These are phyloP conservation scores for Tetrahymena thermophila DNA, from an alignment of 73 alveolate genomes.

Conservation along the genomic window DNA sequence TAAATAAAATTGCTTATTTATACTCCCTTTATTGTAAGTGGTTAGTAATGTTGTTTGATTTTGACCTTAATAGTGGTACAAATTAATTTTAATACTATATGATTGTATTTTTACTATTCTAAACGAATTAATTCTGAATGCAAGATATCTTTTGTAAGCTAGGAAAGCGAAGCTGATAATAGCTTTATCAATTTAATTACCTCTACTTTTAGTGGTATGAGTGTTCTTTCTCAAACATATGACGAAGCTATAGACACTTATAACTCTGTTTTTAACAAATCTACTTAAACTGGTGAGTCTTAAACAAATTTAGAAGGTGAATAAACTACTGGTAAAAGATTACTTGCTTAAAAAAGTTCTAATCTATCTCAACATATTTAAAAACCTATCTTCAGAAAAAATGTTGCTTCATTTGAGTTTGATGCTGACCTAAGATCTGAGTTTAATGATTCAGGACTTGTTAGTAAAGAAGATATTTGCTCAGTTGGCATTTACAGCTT, in stretches of 20 bases:
- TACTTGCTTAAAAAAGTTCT: neutral
- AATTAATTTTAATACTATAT: too few relatives aligned
- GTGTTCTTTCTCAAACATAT: neutral
- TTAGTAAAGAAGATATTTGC: neutral
- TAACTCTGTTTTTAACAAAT: neutral
- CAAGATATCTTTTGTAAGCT: neutral
- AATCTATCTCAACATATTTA: neutral
- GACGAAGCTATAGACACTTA: neutral
- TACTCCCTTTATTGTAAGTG: too few relatives aligned
- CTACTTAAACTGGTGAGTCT: neutral
- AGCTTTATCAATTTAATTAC: neutral
- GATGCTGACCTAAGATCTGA: neutral
- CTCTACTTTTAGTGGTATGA: neutral
- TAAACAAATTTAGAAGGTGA: neutral
- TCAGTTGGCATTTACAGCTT: neutral
- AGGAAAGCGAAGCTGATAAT: neutral
- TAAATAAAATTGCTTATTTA: too few relatives aligned
- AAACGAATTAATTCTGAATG: neutral
- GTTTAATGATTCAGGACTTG: neutral
- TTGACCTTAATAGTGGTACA: too few relatives aligned
- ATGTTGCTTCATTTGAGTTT: neutral
- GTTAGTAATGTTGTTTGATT: too few relatives aligned
- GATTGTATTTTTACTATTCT: too few relatives aligned
- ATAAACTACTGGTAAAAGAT: neutral
- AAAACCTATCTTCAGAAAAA: neutral